Evolutionary conservation across 208 protist genomes (phyloP), one percentile per base, ranked within the genome.

Genomic region (Trypanosomatidae sp.): DNA sequence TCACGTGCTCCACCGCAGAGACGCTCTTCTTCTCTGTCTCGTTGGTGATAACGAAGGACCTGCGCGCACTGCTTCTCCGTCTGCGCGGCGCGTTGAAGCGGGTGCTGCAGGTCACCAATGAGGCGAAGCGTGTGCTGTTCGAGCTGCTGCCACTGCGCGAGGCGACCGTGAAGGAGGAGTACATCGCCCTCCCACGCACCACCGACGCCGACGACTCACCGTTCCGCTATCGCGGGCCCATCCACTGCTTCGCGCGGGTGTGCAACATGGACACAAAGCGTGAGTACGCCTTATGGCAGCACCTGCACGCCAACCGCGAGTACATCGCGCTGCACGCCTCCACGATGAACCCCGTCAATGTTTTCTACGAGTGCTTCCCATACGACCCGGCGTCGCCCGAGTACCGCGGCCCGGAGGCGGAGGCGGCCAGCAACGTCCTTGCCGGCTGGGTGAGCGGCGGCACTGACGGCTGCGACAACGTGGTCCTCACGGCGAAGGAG

Each of bases 191-290:
- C n/a, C n/a, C n/a, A n/a, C n/a, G n/a, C n/a, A n/a, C n/a, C n/a
- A n/a, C n/a, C n/a, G n/a, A n/a, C n/a, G n/a, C n/a, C n/a, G n/a
- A n/a, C n/a, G n/a, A n/a, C n/a, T n/a, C 66, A 46, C 60, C 75
- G 69, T 92, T 85, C 68, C 82, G 83, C 66, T 92, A 94, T 77
- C 85, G 91, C 22, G 88, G 84, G n/a, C n/a, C n/a, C n/a, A n/a
- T n/a, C n/a, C n/a, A 74, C 56, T 90, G 79, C 69, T 91, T 94
- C 64, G 81, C 89, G 30, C 87, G 91, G 47, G 58, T 96, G 60
- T 89, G 85, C 76, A 91, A 92, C 77, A 91, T 94, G 80, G 73
- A 78, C 65, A 85, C n/a, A n/a, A n/a, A n/a, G n/a, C n/a, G n/a
- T n/a, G n/a, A n/a, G n/a, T n/a, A n/a, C n/a, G n/a, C n/a, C n/a